Evolutionary conservation across 2,329 filamentous ascomycete genomes (phyloP), one percentile per base, ranked within the genome.

Genomic region (Cladobotryum protrusum): DNA sequence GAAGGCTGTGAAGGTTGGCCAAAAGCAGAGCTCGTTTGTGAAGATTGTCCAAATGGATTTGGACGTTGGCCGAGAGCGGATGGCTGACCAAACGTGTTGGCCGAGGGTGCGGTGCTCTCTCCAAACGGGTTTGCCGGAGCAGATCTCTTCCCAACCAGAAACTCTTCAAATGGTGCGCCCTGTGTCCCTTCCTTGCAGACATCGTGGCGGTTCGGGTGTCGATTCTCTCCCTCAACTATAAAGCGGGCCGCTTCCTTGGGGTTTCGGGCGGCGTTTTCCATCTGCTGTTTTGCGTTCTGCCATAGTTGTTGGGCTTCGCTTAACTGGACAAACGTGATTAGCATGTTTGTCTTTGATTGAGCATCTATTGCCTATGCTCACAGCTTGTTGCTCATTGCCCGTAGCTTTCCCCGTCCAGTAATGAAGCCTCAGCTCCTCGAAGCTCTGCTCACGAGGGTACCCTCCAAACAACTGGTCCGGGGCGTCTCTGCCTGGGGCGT

Each of bases 391-490:
- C 12, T 72, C 68, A 49, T 83, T 86, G 1, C 87, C 86, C 7
- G 77, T 62, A 8, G 80, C 77, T 37, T 75, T 72, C 2, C 80
- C 80, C 47, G 64, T 61, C 59, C 83, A 73, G 61, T 92, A 91
- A 62, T 89, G 85, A 18, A 91, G 64, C 45, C 90, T 80, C 64
- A 95, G 79, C 68, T 97, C 92, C 66, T 97, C 92, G 37, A 87
- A 86, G 61, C 89, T 95, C 65, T 90, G 86, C 66, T 97, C 92
- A 15, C 90, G 79, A 5, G 81, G 75, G 41, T 76, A 77, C 1
- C 89, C 90, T 47, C 89, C 89, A 60, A 96, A 91, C 1, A 96
- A 76, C 67, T 96, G 89, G 15, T 82, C 81, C 0, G 91, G 91
- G 1, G 86, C 82, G 58, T 90, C 81, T 59, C 74, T 78, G 4